phyloP scores from a whole-genome alignment of 1,284 basidiomycete genomes.

The Ustilago loliicola region DNA sequence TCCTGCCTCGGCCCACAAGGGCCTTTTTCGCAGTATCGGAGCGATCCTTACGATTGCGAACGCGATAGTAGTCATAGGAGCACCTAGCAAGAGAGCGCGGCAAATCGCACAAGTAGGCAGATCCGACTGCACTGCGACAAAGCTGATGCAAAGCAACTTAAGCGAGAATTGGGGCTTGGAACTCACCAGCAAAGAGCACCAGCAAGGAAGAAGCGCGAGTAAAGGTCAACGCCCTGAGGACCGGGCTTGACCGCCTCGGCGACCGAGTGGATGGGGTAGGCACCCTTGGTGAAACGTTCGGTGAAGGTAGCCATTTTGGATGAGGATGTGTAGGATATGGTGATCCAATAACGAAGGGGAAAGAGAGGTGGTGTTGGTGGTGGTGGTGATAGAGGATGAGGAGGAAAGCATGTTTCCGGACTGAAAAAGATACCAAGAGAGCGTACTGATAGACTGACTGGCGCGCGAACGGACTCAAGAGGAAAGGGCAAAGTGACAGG shows the following conservation, averaged over 20 bases:
- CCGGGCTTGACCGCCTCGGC: conserved; percentile 57
- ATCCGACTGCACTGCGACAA: background rate
- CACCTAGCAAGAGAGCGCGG: no score
- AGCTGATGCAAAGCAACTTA: background rate
- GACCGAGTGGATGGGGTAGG: conserved; percentile 64
- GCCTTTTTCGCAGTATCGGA: no score
- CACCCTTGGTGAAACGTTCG: conserved; percentile 57
- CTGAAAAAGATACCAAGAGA: background rate
- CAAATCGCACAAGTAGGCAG: background rate
- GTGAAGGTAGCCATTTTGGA: conserved; percentile 54
- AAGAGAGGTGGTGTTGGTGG: conserved; percentile 19
- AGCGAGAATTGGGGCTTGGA: background rate
- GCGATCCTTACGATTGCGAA: no score
- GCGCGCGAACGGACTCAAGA: background rate
- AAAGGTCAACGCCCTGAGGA: conserved; percentile 68
- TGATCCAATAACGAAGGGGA: conserved; percentile 2
- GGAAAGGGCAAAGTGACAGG: background rate
- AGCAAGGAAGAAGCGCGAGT: conserved; percentile 78
- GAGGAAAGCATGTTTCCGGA: conserved; percentile 21
- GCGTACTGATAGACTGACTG: background rate
- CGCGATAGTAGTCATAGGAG: no score
- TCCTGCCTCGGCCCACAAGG: no score
- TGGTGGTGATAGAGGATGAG: conserved; percentile 2
- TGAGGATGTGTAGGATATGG: conserved; percentile 6
- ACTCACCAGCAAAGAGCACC: conserved; percentile 82